Percentiles rank a stretch among this genome's conserved stretches.
phyloP scores from a whole-genome alignment of 78 protist genomes.

The Mantamonas sphyraenae region DNA sequence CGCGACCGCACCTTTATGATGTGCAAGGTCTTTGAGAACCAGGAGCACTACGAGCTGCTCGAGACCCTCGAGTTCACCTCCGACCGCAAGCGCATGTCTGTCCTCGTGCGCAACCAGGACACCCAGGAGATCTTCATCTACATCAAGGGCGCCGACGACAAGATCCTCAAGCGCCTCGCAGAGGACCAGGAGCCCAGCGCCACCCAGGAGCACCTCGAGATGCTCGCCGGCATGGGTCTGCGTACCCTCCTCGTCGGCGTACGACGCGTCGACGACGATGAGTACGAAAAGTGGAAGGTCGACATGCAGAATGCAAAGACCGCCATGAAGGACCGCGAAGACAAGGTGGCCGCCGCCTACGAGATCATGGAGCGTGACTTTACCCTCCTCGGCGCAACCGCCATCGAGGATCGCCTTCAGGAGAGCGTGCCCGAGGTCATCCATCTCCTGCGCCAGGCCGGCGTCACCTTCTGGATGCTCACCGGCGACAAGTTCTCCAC shows the following conservation, averaged over 20 bases:
- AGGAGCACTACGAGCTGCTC: conserved; percentile 45
- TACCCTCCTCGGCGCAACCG: conserved; percentile 83
- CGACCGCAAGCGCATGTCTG: conserved; percentile 71
- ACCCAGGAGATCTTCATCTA: conserved; percentile 16
- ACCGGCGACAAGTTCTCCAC: conserved; percentile 97
- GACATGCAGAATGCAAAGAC: conserved; percentile 11
- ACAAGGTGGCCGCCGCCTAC: conserved; percentile 9
- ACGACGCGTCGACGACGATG: conserved; percentile 28
- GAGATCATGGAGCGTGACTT: conserved; percentile 52
- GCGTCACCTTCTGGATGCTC: conserved; percentile 87
- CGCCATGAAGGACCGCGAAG: conserved; percentile 21
- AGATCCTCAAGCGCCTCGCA: conserved; percentile 1
- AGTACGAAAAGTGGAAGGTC: conserved; percentile 45
- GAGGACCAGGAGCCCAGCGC: background rate
- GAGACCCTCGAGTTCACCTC: conserved; percentile 59
- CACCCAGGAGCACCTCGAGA: conserved; percentile 28
- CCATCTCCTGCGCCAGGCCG: conserved; percentile 52
- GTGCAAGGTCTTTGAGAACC: too few species aligned
- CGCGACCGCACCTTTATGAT: too few species aligned
- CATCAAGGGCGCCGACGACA: conserved; percentile 70
- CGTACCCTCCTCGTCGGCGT: conserved; percentile 78
- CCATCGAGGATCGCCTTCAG: conserved; percentile 93
- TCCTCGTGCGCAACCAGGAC: conserved; percentile 26
- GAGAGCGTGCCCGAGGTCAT: conserved; percentile 51
- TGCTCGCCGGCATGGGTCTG: conserved; percentile 58